phyloP scores from a whole-genome alignment of 768 basidiomycete genomes.

The Tricholoma saponaceum region DNA sequence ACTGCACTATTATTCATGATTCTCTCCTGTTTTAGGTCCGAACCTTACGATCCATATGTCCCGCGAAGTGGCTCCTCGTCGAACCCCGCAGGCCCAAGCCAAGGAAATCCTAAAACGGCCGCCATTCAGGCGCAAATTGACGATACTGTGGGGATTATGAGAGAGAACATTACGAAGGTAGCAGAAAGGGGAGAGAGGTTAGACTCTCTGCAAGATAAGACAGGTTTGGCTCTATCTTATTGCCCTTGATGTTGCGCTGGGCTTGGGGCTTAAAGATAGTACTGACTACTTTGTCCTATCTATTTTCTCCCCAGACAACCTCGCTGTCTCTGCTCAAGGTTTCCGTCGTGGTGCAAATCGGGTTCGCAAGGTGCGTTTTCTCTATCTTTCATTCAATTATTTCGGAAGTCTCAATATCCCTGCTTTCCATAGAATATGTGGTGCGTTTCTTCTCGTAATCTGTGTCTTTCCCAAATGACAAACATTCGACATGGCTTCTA shows the following conservation, averaged over 20 bases:
- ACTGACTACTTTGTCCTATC: constrained; percentile 1
- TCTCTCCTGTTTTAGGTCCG: constrained; percentile 60
- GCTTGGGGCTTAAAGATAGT: background rate
- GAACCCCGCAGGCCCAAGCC: constrained; percentile 42
- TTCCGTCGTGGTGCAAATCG: constrained; percentile 97
- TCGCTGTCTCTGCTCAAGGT: constrained; percentile 98
- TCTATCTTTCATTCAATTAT: background rate
- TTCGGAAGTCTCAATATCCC: constrained; percentile 3
- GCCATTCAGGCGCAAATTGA: constrained; percentile 98
- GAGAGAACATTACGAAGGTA: constrained; percentile 95
- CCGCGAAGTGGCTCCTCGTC: constrained; percentile 76
- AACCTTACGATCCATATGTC: constrained; percentile 98
- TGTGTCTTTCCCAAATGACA: constrained; percentile 6
- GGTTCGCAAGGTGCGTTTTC: constrained; percentile 82
- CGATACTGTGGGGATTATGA: constrained; percentile 96
- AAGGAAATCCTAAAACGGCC: constrained; percentile 80
- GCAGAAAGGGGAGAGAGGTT: constrained; percentile 93
- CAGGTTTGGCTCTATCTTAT: constrained; percentile 57
- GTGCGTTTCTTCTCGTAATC: constrained; percentile 42
- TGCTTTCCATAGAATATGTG: constrained; percentile 71
- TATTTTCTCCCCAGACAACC: constrained; percentile 61
- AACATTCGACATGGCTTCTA: constrained; percentile 21
- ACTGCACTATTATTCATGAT: constrained; percentile 7
- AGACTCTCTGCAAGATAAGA: constrained; percentile 96
- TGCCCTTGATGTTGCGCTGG: background rate